phyloP scores from a whole-genome alignment of 1,139 yeast genomes.

The Candida glucosophila region DNA sequence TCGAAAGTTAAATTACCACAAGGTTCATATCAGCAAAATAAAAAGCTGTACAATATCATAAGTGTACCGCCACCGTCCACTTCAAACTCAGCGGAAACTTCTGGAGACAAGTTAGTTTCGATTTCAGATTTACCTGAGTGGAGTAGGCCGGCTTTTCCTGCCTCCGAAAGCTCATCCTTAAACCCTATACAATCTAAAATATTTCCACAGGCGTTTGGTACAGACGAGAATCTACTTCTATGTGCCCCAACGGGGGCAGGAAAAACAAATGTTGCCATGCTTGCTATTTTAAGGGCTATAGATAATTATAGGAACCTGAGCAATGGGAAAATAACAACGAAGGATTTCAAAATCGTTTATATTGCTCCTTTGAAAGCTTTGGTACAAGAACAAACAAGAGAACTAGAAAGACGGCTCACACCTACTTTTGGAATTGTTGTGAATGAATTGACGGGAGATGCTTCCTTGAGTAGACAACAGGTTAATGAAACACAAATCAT shows the following conservation, averaged over 20 bases:
- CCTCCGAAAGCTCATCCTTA: conserved; percentile 54
- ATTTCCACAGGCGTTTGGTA: conserved; percentile 63
- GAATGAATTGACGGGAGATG: conserved; percentile 87
- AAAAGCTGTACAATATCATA: conserved; percentile 74
- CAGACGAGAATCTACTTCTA: conserved; percentile 64
- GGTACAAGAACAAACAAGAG: conserved; percentile 91
- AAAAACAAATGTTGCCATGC: conserved; percentile 90
- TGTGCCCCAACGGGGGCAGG: conserved; percentile 99
- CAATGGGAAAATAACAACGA: conserved; percentile 42
- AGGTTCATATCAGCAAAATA: conserved; percentile 73
- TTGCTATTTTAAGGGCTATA: conserved; percentile 60
- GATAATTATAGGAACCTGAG: conserved; percentile 41
- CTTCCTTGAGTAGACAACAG: conserved; percentile 69
- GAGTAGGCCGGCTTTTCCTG: conserved; percentile 73
- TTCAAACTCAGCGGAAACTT: conserved; percentile 47
- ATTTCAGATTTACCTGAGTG: conserved; percentile 67
- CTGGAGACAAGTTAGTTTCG: conserved; percentile 44
- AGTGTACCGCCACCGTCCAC: conserved; percentile 57
- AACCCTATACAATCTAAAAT: conserved; percentile 83
- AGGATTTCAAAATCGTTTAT: conserved; percentile 71
- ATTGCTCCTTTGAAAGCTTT: conserved; percentile 92
- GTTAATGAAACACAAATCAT: conserved; percentile 72
- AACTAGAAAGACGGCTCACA: conserved; percentile 63
- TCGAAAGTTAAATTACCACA: conserved; percentile 67
- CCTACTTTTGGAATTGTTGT: conserved; percentile 61